Conservation (phyloP, 139 green algal genomes). For the Diplosphaera chodatii region DNA sequence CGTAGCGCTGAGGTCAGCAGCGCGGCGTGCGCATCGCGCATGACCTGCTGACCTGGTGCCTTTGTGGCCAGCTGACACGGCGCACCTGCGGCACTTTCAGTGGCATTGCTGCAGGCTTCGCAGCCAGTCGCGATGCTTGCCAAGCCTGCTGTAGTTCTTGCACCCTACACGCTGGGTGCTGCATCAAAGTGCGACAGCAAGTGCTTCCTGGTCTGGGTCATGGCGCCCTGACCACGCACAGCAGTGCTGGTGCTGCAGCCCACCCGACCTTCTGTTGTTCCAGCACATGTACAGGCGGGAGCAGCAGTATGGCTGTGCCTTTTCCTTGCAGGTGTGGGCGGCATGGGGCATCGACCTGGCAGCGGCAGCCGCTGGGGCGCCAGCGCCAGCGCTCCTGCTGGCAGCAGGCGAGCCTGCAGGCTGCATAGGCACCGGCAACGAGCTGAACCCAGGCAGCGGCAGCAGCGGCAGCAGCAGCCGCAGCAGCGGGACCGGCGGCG, state of each 20-base stretch:
- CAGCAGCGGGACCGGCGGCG: not conserved
- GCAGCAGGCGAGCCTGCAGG: not conserved
- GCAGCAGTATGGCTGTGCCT: slow-evolving; percentile 3
- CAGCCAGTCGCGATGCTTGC: no score
- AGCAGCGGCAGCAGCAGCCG: not conserved
- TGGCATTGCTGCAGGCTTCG: no score
- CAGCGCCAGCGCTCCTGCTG: not conserved
- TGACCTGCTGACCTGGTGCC: not conserved
- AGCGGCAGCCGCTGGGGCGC: not conserved
- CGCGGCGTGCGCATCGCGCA: no score
- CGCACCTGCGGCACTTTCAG: no score
- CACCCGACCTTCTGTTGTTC: not conserved
- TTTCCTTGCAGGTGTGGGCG: slow-evolving; percentile 3
- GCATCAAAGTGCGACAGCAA: no score
- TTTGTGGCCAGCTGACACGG: not conserved
- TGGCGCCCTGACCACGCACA: no score
- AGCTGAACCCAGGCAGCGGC: no score
- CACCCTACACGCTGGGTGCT: no score
- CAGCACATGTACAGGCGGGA: no score
- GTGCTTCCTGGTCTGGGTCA: no score
- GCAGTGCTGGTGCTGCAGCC: not conserved
- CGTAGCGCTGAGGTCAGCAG: slow-evolving; percentile 18
- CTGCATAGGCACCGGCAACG: no score
- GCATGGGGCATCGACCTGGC: not conserved
- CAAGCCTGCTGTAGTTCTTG: no score